Evolutionary conservation across 2,329 filamentous ascomycete species (phyloP).

Genomic region (Sclerotinia spermophila): DNA sequence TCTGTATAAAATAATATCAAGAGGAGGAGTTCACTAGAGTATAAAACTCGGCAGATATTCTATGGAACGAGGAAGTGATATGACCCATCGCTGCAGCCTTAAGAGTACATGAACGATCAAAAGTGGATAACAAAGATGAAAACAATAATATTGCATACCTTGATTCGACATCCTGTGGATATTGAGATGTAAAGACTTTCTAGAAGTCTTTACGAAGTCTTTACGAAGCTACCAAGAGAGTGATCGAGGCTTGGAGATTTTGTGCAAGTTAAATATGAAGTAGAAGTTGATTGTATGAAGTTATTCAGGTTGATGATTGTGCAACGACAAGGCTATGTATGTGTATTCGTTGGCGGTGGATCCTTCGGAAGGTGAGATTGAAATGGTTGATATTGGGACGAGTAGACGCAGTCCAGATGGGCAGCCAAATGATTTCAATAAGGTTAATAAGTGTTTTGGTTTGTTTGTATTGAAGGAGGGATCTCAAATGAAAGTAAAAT

Average conservation of each 20-base stretch:
- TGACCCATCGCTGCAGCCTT: conserved; percentile 2
- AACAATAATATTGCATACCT: conserved; percentile 13
- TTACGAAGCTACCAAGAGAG: not conserved
- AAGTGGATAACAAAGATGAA: not conserved
- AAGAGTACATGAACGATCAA: not conserved
- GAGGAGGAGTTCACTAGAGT: not conserved
- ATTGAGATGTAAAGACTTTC: not conserved
- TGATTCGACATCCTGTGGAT: conserved; percentile 11
- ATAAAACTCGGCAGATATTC: not conserved
- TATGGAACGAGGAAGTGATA: not conserved
- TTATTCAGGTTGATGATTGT: not conserved
- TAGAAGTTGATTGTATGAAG: not conserved
- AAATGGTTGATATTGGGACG: not conserved
- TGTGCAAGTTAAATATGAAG: not conserved
- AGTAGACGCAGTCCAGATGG: not conserved
- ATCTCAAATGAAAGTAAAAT: not conserved
- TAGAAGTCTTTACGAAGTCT: no score
- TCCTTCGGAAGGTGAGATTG: not conserved
- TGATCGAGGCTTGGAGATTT: not conserved
- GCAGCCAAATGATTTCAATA: not conserved
- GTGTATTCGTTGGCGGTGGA: conserved; percentile 4
- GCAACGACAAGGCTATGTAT: conserved; percentile 1
- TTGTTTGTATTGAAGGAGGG: not conserved
- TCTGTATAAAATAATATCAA: not conserved
- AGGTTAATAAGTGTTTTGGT: no score